These are phyloP conservation scores for Trichosporon sp. DNA, from an alignment of 1,284 basidiomycete species.

Conservation along the genomic window DNA sequence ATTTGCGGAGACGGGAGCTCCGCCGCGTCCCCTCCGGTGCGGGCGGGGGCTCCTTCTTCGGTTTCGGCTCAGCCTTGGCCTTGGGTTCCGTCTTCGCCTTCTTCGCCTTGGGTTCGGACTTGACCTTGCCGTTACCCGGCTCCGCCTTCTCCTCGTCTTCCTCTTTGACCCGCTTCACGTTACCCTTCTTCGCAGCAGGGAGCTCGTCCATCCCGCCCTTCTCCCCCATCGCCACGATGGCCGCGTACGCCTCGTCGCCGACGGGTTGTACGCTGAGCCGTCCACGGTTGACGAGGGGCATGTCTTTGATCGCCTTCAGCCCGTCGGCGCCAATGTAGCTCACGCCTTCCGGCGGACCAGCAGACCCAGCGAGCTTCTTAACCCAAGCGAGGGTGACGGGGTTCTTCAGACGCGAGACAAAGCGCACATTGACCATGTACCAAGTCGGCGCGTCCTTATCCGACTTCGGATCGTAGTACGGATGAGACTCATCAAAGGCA, in stretches of 20 bases:
- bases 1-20: conserved; percentile 25
- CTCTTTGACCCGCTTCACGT: conserved; percentile 1
- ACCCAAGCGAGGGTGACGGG: conserved; percentile 80
- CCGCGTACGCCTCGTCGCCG: conserved; percentile 68
- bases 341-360: conserved; percentile 62
- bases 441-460: conserved; percentile 75
- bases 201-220: conserved; percentile 61
- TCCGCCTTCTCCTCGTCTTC: conserved; percentile 21
- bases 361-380: conserved; percentile 63
- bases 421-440: conserved; percentile 83
- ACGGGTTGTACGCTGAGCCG: conserved; percentile 81
- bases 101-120: conserved; percentile 1
- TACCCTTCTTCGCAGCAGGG: conserved; percentile 16
- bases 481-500: conserved; percentile 82
- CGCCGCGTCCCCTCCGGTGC: conserved; percentile 25
- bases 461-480: conserved; percentile 88
- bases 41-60: conserved; percentile 27
- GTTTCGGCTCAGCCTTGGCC: background rate
- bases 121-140: conserved; percentile 4
- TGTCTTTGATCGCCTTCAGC: conserved; percentile 63
- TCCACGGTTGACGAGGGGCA: conserved; percentile 81
- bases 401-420: conserved; percentile 67
- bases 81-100: background rate
- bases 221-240: conserved; percentile 68
- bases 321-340: conserved; percentile 67